Conservation (phyloP, 306 rosid genomes). For the Prinsepia uniflora region DNA sequence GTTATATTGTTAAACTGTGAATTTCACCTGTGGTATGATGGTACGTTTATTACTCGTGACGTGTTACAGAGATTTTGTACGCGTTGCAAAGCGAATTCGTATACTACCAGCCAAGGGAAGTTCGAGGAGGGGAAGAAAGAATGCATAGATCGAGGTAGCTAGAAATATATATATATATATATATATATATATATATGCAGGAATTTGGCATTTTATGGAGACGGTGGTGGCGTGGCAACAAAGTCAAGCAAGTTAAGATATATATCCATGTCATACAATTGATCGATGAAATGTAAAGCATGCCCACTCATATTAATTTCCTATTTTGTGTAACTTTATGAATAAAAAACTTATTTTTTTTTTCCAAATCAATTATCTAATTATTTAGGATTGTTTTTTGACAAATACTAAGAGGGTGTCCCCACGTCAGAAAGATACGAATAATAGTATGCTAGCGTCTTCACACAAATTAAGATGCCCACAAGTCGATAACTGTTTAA, state of each 20-base stretch:
- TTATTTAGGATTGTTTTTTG: not conserved
- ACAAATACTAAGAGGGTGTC: not conserved
- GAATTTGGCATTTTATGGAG: constrained; percentile 20
- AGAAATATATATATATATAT: not conserved
- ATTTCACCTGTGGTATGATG: not conserved
- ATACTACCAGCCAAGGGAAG: constrained; percentile 61
- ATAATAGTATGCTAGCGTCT: no score
- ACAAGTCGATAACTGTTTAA: no score
- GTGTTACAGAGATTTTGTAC: constrained; percentile 67
- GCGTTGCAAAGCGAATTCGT: constrained; percentile 83
- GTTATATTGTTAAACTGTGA: not conserved
- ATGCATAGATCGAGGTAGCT: constrained; percentile 17
- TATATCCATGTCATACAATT: not conserved
- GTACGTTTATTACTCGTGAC: not conserved
- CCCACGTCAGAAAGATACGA: no score
- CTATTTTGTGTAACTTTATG: constrained; percentile 5
- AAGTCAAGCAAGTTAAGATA: constrained; percentile 29
- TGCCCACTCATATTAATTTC: not conserved
- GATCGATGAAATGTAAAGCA: constrained; percentile 4
- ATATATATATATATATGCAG: not conserved
- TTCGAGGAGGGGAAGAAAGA: constrained; percentile 45
- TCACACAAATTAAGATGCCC: no score
- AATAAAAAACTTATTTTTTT: constrained; percentile 23
- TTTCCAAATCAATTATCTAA: constrained; percentile 3
- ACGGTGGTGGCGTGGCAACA: constrained; percentile 9